phyloP scores from a whole-genome alignment of 2,329 filamentous ascomycete genomes.

The Curvularia spicifera region DNA sequence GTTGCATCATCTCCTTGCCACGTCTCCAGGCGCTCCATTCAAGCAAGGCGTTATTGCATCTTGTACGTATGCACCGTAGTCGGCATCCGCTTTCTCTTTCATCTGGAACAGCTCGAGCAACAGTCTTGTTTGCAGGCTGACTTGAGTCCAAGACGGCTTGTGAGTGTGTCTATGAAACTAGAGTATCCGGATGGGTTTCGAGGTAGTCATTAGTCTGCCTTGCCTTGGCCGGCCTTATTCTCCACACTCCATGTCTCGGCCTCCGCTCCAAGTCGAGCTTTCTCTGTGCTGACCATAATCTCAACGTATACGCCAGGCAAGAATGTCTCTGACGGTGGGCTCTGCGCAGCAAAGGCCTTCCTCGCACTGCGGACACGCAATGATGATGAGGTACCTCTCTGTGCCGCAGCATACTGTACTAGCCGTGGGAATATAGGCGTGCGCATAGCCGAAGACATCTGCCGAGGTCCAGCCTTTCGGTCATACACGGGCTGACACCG shows the following conservation, averaged over 20 bases:
- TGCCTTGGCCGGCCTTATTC: conserved; percentile 11
- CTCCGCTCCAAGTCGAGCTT: conserved; percentile 1
- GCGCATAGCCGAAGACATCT: neutral
- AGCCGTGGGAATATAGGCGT: too few species aligned
- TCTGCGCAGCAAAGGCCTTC: neutral
- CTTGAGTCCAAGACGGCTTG: neutral
- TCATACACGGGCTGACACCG: neutral
- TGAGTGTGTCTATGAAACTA: neutral
- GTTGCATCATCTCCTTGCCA: neutral
- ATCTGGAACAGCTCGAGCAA: conserved; percentile 1
- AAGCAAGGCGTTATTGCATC: neutral
- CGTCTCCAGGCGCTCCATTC: neutral
- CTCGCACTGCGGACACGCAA: neutral
- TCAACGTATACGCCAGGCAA: neutral
- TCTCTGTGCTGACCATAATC: neutral
- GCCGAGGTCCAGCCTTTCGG: neutral
- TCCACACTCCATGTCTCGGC: conserved; percentile 2
- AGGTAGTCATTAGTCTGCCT: conserved; percentile 6
- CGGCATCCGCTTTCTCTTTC: neutral
- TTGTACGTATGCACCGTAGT: neutral
- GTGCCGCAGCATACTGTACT: neutral
- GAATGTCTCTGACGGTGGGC: neutral
- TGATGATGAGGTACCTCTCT: neutral
- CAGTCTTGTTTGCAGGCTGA: conserved; percentile 1
- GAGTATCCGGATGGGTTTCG: neutral